A percentile compares a stretch with the other conserved stretches of the same genome.
Evolutionary conservation across 805 yeast genomes (phyloP).

Genomic region (Candida railenensis): DNA sequence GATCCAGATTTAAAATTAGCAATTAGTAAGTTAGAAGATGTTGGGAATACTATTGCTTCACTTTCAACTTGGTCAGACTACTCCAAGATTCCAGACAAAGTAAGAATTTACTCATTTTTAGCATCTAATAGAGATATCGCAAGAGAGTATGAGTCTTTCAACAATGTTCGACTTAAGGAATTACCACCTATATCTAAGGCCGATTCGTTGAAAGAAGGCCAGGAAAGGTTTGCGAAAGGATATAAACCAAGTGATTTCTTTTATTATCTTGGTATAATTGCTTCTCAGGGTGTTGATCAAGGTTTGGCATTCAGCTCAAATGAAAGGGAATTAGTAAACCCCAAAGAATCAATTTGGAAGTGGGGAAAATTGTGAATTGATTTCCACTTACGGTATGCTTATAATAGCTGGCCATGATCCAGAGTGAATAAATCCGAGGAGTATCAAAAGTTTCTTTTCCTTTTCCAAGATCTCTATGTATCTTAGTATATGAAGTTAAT

Average conservation of each 20-base stretch:
- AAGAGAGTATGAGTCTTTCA: constrained; percentile 37
- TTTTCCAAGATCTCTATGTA: not conserved
- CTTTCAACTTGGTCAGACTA: constrained; percentile 35
- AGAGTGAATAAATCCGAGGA: no score
- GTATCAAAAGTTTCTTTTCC: not conserved
- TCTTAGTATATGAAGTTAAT: no score
- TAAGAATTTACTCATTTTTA: constrained; percentile 44
- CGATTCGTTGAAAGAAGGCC: constrained; percentile 29
- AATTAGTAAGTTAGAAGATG: constrained; percentile 37
- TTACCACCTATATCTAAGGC: constrained; percentile 25
- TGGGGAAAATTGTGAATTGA: not conserved
- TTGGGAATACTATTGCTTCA: constrained; percentile 44
- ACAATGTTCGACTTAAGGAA: constrained; percentile 32
- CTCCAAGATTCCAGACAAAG: constrained; percentile 39
- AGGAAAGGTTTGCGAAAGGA: constrained; percentile 25
- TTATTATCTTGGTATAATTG: constrained; percentile 32
- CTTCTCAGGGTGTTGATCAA: constrained; percentile 39
- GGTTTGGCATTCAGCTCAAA: constrained; percentile 28
- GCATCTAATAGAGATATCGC: constrained; percentile 39
- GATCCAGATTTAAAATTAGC: constrained; percentile 35
- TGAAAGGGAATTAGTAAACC: constrained; percentile 37
- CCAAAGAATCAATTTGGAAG: constrained; percentile 19
- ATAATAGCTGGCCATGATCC: no score
- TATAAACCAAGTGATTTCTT: constrained; percentile 33
- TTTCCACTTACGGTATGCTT: no score